Conservation (phyloP, 306 rosid species). For the Arachis stenosperma region DNA sequence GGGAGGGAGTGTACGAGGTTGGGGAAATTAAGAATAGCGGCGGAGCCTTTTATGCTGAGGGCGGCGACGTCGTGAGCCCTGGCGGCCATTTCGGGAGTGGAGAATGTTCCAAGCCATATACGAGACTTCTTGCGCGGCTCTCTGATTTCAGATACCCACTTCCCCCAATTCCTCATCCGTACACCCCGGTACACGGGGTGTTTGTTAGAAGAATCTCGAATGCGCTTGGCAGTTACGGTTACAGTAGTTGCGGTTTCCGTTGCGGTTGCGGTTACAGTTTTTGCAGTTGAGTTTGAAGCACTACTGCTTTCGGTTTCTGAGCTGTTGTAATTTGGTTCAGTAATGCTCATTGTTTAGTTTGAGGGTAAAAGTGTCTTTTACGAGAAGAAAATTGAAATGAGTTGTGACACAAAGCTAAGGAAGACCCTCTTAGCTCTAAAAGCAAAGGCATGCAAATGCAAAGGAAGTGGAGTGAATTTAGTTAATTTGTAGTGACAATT, state of each 20-base stretch:
- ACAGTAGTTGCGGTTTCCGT: too few species aligned
- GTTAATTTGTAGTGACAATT: too few species aligned
- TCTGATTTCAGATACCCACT: slow-evolving; percentile 98
- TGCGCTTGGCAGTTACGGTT: slow-evolving; percentile 43
- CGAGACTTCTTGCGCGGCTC: slow-evolving; percentile 95
- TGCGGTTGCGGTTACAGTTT: neutral
- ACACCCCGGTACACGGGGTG: slow-evolving; percentile 82
- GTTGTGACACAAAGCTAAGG: too few species aligned
- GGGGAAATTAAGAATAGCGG: slow-evolving; percentile 93
- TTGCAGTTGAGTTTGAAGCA: slow-evolving; percentile 30
- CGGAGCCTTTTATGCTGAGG: slow-evolving; percentile 75
- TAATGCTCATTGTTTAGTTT: slow-evolving; percentile 36
- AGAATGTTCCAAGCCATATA: slow-evolving; percentile 96
- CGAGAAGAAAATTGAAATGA: too few species aligned
- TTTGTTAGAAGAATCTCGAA: slow-evolving; percentile 57
- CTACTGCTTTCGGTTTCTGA: slow-evolving; percentile 51
- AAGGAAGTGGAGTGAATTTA: slow-evolving; percentile 6
- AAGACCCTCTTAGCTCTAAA: too few species aligned
- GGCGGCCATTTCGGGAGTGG: slow-evolving; percentile 93
- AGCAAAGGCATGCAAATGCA: slow-evolving; percentile 18
- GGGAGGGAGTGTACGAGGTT: slow-evolving; percentile 68
- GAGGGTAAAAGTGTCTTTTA: neutral
- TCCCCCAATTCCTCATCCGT: slow-evolving; percentile 94
- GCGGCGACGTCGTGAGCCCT: slow-evolving; percentile 98
- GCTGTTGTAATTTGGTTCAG: slow-evolving; percentile 33